Conservation (phyloP, 2,329 filamentous ascomycete species). For the Colletotrichum nymphaeae region DNA sequence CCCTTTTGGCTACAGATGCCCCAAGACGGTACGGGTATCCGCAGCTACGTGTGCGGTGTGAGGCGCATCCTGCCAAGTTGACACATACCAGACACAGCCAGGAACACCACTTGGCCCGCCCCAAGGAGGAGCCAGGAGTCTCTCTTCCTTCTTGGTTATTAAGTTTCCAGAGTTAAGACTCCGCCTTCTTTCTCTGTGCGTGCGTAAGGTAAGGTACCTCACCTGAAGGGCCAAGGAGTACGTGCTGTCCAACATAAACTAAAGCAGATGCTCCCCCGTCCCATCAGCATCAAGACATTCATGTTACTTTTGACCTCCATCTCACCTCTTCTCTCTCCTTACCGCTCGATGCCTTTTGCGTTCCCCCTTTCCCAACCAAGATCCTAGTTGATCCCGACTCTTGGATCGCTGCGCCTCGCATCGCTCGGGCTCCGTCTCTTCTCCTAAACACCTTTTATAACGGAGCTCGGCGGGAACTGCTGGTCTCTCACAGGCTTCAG, state of each 20-base stretch:
- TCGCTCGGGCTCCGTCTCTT: conserved; percentile 31
- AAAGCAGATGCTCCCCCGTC: not conserved
- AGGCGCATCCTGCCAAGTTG: not conserved
- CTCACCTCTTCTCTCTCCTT: not conserved
- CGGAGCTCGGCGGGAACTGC: not conserved
- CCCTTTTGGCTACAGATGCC: not conserved
- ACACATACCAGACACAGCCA: not conserved
- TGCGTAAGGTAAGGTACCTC: too few species aligned
- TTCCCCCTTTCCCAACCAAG: not conserved
- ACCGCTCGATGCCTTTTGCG: not conserved
- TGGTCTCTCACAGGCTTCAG: not conserved
- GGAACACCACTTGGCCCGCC: not conserved
- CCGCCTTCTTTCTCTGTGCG: not conserved
- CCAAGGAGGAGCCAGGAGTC: not conserved
- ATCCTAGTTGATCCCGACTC: not conserved
- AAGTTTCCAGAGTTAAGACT: not conserved
- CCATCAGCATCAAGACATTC: not conserved
- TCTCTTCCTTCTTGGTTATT: not conserved
- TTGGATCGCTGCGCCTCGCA: conserved; percentile 30
- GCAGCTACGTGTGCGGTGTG: not conserved
- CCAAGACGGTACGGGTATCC: not conserved
- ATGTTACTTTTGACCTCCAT: not conserved
- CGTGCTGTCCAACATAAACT: not conserved
- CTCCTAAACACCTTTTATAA: conserved; percentile 24
- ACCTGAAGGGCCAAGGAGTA: not conserved